Conservation (phyloP, 306 rosid species). For the Gillenia trifoliata region DNA sequence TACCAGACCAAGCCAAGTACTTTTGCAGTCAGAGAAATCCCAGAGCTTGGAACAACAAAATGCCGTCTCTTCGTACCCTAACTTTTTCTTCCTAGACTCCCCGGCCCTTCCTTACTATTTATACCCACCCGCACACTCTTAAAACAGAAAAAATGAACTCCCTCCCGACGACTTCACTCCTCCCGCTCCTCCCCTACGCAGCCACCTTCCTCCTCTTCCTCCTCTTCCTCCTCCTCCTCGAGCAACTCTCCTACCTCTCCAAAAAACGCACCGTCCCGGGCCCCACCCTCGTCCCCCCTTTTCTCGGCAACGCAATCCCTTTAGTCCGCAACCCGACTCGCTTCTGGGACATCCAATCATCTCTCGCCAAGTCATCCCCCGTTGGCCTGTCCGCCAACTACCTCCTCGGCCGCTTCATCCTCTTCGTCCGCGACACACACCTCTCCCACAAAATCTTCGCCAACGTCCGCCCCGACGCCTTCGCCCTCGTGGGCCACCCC, state of each 20-base stretch:
- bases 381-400: slow-evolving; percentile 66
- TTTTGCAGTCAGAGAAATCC: not conserved
- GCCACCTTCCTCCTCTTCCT: slow-evolving; percentile 32
- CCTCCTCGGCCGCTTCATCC: slow-evolving; percentile 64
- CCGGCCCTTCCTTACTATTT: not conserved
- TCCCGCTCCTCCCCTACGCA: slow-evolving; percentile 33
- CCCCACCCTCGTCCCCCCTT: slow-evolving; percentile 53
- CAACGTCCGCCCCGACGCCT: slow-evolving; percentile 76
- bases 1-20: no score
- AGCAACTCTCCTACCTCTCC: slow-evolving; percentile 59
- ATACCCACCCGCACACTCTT: not conserved
- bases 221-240: slow-evolving; percentile 39
- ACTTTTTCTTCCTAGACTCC: not conserved
- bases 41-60: not conserved
- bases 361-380: slow-evolving; percentile 39
- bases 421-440: slow-evolving; percentile 69
- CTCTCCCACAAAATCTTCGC: slow-evolving; percentile 78
- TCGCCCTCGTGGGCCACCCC: slow-evolving; percentile 77
- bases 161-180: slow-evolving; percentile 2
- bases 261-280: slow-evolving; percentile 60
- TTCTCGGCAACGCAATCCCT: slow-evolving; percentile 67
- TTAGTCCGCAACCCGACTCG: slow-evolving; percentile 52
- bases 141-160: not conserved
- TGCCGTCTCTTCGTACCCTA: not conserved
- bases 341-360: slow-evolving; percentile 75